phyloP scores from a whole-genome alignment of 306 rosid species.

The Quercus robur region DNA sequence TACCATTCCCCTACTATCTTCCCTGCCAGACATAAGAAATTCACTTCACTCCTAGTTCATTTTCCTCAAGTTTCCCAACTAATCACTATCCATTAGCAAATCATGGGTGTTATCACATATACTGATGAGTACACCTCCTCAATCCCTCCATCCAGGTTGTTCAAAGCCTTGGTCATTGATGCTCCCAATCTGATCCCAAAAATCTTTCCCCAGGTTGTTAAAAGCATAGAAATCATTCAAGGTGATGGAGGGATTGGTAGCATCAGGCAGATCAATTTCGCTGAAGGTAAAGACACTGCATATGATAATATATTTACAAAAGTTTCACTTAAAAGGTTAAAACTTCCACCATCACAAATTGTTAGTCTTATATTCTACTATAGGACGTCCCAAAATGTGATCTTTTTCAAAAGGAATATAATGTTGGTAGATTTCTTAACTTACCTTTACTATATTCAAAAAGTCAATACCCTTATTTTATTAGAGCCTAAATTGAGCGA shows the following conservation, averaged over 20 bases:
- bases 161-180: conserved; percentile 41
- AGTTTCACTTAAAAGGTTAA: too few species aligned
- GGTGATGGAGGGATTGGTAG: conserved; percentile 53
- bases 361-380: too few species aligned
- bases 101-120: not conserved
- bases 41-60: not conserved
- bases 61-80: not conserved
- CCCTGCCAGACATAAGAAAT: not conserved
- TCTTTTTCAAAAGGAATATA: too few species aligned
- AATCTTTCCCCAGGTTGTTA: conserved; percentile 24
- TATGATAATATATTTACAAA: too few species aligned
- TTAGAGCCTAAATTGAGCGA: too few species aligned
- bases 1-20: not conserved
- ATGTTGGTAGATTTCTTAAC: too few species aligned
- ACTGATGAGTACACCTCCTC: conserved; percentile 15
- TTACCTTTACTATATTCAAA: too few species aligned
- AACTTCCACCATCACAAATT: too few species aligned
- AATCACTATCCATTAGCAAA: not conserved
- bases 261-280: conserved; percentile 38
- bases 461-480: too few species aligned
- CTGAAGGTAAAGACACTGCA: conserved; percentile 26
- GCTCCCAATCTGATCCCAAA: conserved; percentile 30
- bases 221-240: conserved; percentile 24
- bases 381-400: too few species aligned
- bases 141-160: conserved; percentile 25